phyloP scores from a whole-genome alignment of 768 basidiomycete species.

The Tremella mesenterica region DNA sequence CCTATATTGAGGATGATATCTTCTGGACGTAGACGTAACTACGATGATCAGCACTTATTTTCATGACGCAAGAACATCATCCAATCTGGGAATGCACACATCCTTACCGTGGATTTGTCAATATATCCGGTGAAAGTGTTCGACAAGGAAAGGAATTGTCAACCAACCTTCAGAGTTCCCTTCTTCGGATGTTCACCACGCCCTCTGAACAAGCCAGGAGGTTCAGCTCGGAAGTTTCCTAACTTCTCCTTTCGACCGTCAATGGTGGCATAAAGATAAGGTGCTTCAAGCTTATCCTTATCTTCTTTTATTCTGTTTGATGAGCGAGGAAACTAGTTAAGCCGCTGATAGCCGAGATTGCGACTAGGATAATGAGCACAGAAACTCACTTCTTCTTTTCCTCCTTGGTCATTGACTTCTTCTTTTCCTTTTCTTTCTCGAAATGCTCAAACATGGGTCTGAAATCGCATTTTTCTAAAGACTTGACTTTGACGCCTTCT shows the following conservation, averaged over 20 bases:
- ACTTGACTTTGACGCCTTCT: constrained; percentile 64
- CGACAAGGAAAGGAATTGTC: too few relatives aligned
- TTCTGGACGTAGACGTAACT: constrained; percentile 84
- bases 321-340: not conserved
- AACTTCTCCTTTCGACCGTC: constrained; percentile 97
- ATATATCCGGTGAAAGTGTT: constrained; percentile 1
- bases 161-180: constrained; percentile 74
- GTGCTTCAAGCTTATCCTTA: constrained; percentile 73
- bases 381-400: constrained; percentile 68
- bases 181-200: constrained; percentile 98
- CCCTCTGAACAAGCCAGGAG: constrained; percentile 94
- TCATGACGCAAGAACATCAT: not conserved
- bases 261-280: constrained; percentile 75
- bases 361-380: not conserved
- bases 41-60: not conserved
- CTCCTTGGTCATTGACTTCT: constrained; percentile 70
- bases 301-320: constrained; percentile 59
- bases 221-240: constrained; percentile 96
- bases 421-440: constrained; percentile 83
- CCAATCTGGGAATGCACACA: too few relatives aligned
- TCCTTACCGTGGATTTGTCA: too few relatives aligned
- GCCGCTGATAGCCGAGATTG: not conserved
- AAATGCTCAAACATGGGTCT: constrained; percentile 87
- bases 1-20: constrained; percentile 96
- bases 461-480: constrained; percentile 81